Evolutionary conservation across 1,284 basidiomycete genomes (phyloP).

Genomic region (Tilletiopsis washingtonensis): DNA sequence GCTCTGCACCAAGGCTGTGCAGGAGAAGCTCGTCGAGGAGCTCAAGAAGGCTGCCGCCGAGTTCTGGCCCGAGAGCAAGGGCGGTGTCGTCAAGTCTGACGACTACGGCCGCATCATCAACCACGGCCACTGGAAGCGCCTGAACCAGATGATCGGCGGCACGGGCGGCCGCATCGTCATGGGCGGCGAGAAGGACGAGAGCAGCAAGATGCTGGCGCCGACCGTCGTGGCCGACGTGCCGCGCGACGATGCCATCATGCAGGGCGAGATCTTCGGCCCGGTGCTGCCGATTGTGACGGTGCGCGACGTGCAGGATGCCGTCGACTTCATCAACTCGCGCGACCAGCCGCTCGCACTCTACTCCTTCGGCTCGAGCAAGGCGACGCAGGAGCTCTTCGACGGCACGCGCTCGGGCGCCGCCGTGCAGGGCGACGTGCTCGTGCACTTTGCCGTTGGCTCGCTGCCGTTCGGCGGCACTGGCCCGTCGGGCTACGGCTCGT

Average conservation of each 20-base stretch:
- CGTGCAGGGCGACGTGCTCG: constrained; percentile 24
- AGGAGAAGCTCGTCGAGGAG: constrained; percentile 60
- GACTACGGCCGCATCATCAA: constrained; percentile 56
- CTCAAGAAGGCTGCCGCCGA: constrained; percentile 55
- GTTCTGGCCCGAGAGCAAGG: constrained; percentile 48
- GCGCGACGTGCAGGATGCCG: constrained; percentile 45
- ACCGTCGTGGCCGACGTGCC: constrained; percentile 60
- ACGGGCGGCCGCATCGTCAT: constrained; percentile 65
- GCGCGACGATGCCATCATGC: constrained; percentile 55
- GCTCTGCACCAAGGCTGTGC: constrained; percentile 60
- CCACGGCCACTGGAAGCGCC: constrained; percentile 56
- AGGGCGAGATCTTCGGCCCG: constrained; percentile 69
- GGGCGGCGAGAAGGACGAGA: constrained; percentile 62
- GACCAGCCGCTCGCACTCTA: constrained; percentile 71
- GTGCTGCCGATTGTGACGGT: constrained; percentile 70
- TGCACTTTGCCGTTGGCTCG: constrained; percentile 54
- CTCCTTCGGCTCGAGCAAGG: constrained; percentile 60
- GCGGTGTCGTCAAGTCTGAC: constrained; percentile 50
- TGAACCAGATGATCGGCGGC: constrained; percentile 59
- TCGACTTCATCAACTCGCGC: constrained; percentile 48
- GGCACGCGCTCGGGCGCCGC: constrained; percentile 34
- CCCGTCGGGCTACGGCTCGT: constrained; percentile 51
- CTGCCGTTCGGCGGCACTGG: constrained; percentile 55
- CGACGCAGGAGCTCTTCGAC: constrained; percentile 54
- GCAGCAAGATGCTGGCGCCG: constrained; percentile 54